A percentile compares a stretch with the other conserved stretches of the same genome.
phyloP scores from a whole-genome alignment of 202 grass and related monocot species.

The Brachypodium distachyon region DNA sequence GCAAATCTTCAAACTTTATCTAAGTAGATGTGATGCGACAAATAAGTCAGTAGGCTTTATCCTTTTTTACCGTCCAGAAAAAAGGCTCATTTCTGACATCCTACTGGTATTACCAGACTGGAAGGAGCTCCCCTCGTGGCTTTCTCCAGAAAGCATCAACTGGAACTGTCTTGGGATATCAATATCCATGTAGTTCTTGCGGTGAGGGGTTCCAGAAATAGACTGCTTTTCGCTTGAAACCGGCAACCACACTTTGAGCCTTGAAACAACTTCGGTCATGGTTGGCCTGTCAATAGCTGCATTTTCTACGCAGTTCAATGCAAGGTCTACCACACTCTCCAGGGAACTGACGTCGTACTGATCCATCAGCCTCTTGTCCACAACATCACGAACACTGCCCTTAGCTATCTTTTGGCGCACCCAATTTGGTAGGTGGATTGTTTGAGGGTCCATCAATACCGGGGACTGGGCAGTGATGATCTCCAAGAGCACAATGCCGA shows the following conservation, averaged over 20 bases:
- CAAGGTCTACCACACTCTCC: not conserved
- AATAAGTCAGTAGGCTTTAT: not conserved
- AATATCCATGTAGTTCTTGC: not conserved
- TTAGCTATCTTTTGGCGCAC: not conserved
- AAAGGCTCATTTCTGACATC: not conserved
- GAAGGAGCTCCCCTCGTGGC: not conserved
- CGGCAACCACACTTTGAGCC: not conserved
- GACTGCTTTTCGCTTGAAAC: not conserved
- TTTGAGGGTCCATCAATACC: not conserved
- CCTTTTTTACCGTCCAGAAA: not conserved
- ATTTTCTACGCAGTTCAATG: not conserved
- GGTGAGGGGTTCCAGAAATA: not conserved
- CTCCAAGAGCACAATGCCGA: not conserved
- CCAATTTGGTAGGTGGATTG: constrained; percentile 7
- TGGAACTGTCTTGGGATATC: not conserved
- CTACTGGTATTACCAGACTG: not conserved
- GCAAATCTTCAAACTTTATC: not conserved
- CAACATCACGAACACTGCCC: not conserved
- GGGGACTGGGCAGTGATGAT: not conserved
- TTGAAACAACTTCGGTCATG: constrained; percentile 5
- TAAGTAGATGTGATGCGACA: not conserved
- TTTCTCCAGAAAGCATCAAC: not conserved
- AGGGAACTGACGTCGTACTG: not conserved
- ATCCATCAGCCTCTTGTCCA: not conserved
- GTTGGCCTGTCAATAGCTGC: not conserved